These are phyloP conservation scores for Neocatenulostroma microsporum DNA, from an alignment of 2,329 filamentous ascomycete genomes.

Conservation along the genomic window DNA sequence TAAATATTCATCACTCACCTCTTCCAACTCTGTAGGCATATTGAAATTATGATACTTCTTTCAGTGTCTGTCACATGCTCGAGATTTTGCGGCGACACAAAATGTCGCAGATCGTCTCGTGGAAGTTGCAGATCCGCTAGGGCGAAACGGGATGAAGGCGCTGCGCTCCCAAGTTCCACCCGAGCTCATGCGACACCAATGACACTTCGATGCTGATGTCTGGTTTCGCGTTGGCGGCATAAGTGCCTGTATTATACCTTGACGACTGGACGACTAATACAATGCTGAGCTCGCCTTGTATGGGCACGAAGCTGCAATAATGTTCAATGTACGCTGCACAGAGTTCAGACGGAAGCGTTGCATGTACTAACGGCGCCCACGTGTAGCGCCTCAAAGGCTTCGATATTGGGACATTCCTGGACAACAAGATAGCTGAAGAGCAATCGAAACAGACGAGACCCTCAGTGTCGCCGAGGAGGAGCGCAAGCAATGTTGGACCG, in stretches of 20 bases:
- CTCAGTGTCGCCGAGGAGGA: constrained; percentile 31
- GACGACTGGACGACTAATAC: constrained; percentile 4
- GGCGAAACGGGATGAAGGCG: not conserved
- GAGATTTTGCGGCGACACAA: too few relatives aligned
- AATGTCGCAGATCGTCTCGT: too few relatives aligned
- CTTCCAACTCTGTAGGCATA: constrained; percentile 46
- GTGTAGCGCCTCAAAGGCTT: constrained; percentile 28
- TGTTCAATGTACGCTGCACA: constrained; percentile 18
- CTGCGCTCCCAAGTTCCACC: too few relatives aligned
- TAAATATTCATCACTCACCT: constrained; percentile 32
- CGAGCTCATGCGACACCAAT: too few relatives aligned
- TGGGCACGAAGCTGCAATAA: constrained; percentile 15
- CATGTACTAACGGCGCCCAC: constrained; percentile 1
- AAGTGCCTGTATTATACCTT: not conserved
- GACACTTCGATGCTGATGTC: too few relatives aligned
- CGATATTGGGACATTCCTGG: constrained; percentile 31
- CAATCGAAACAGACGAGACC: constrained; percentile 62
- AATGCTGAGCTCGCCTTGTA: constrained; percentile 4
- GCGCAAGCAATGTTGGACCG: constrained; percentile 38
- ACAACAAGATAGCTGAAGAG: constrained; percentile 74
- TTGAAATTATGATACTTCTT: constrained; percentile 10
- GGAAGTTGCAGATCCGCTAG: too few relatives aligned
- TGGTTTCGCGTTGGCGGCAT: too few relatives aligned
- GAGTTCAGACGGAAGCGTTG: not conserved
- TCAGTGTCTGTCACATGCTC: constrained; percentile 1